Percentiles rank a stretch among this genome's conserved stretches.
Conservation (phyloP, 352 stramenopile species). For the Phytophthora idaei region DNA sequence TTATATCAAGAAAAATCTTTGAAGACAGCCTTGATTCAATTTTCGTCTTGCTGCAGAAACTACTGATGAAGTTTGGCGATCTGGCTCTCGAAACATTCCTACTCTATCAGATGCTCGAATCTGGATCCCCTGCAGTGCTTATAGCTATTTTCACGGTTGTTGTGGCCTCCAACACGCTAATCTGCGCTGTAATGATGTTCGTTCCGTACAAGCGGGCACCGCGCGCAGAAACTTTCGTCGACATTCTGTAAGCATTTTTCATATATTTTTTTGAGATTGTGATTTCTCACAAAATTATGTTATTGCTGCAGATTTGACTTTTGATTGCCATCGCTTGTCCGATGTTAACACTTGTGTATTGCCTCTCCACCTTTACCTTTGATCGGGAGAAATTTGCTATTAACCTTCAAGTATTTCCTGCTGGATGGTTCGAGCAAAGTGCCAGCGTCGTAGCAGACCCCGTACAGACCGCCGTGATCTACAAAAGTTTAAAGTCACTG, state of each 20-base stretch:
- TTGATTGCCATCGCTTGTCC: slow-evolving; percentile 28
- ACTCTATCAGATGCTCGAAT: slow-evolving; percentile 34
- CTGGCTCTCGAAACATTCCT: slow-evolving; percentile 25
- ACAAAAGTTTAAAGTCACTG: slow-evolving; percentile 38
- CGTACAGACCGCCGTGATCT: slow-evolving; percentile 28
- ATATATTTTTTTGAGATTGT: not conserved
- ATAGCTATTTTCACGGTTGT: slow-evolving; percentile 24
- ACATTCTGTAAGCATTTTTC: slow-evolving; percentile 33
- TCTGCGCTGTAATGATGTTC: slow-evolving; percentile 25
- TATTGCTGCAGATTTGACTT: slow-evolving; percentile 35
- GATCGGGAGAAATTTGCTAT: slow-evolving; percentile 26
- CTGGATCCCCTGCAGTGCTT: slow-evolving; percentile 16
- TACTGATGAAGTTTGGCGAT: slow-evolving; percentile 26
- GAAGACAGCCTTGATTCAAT: not conserved
- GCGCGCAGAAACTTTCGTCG: slow-evolving; percentile 25
- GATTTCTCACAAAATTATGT: not conserved
- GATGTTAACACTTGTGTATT: slow-evolving; percentile 32
- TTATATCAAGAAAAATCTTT: not conserved
- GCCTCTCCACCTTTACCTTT: slow-evolving; percentile 30
- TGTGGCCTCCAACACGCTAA: slow-evolving; percentile 22
- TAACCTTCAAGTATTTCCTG: slow-evolving; percentile 26
- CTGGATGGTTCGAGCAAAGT: slow-evolving; percentile 33
- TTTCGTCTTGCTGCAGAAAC: slow-evolving; percentile 14
- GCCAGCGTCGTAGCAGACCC: slow-evolving; percentile 33
- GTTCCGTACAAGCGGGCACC: slow-evolving; percentile 16